Conservation (phyloP, 1,284 basidiomycete genomes). For the Trichosporon sp. region DNA sequence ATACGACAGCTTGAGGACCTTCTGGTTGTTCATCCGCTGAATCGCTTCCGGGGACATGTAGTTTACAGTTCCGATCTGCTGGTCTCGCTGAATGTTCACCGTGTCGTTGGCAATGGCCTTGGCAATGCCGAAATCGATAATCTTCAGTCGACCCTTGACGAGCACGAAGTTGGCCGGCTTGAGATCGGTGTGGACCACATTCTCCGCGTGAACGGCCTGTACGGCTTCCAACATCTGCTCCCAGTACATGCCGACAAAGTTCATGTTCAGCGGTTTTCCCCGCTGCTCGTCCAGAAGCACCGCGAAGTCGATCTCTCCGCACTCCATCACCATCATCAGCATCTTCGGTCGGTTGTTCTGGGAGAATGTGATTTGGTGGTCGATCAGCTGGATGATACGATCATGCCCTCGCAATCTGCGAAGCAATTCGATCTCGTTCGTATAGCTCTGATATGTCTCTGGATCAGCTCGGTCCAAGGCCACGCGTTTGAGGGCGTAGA, state of each 20-base stretch:
- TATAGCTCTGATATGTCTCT: conserved; percentile 83
- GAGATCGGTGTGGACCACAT: conserved; percentile 92
- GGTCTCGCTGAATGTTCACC: conserved; percentile 90
- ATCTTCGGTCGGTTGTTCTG: conserved; percentile 60
- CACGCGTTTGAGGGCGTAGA: conserved; percentile 85
- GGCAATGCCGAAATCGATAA: conserved; percentile 95
- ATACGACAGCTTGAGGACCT: conserved; percentile 46
- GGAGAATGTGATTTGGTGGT: conserved; percentile 66
- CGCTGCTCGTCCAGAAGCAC: conserved; percentile 73
- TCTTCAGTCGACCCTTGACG: conserved; percentile 84
- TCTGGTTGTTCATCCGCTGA: conserved; percentile 54
- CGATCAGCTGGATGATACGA: conserved; percentile 80
- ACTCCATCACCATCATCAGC: conserved; percentile 83
- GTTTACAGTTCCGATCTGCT: conserved; percentile 87
- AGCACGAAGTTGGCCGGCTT: conserved; percentile 96
- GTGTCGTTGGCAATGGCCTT: conserved; percentile 96
- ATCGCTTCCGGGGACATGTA: conserved; percentile 96
- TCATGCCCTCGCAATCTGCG: conserved; percentile 81
- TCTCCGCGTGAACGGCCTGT: conserved; percentile 90
- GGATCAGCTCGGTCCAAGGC: conserved; percentile 75
- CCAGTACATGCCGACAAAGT: conserved; percentile 91
- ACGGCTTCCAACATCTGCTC: conserved; percentile 95
- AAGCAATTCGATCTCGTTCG: conserved; percentile 85
- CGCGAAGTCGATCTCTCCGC: conserved; percentile 83
- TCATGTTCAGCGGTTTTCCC: conserved; percentile 76